Conservation (phyloP, 345 rosid genomes). For the Gynandropsis gynandra region DNA sequence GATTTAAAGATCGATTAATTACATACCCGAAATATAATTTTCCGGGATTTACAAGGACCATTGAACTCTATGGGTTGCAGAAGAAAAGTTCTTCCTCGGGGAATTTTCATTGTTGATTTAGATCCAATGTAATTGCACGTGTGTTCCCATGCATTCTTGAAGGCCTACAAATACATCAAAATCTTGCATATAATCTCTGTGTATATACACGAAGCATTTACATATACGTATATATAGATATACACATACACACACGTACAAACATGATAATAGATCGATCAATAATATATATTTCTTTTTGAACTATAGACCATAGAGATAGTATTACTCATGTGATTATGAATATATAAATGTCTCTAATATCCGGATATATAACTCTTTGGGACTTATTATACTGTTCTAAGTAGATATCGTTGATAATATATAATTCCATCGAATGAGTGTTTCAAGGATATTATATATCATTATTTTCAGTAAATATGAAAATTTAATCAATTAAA, state of each 20-base stretch:
- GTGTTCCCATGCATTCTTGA: conserved; percentile 33
- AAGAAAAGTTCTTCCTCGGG: conserved; percentile 25
- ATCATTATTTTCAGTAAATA: too few relatives aligned
- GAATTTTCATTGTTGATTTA: conserved; percentile 23
- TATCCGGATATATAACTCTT: too few relatives aligned
- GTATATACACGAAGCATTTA: background rate
- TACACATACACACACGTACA: too few relatives aligned
- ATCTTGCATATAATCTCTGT: background rate
- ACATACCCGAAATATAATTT: conserved; percentile 24
- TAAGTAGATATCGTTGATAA: too few relatives aligned
- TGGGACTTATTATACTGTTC: too few relatives aligned
- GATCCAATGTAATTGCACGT: conserved; percentile 23
- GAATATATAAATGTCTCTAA: too few relatives aligned
- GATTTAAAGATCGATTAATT: background rate
- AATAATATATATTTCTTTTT: too few relatives aligned
- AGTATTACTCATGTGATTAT: too few relatives aligned
- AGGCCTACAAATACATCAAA: conserved; percentile 26
- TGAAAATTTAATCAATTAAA: background rate
- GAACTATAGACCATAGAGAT: too few relatives aligned
- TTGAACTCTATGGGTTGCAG: conserved; percentile 32
- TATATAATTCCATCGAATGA: too few relatives aligned
- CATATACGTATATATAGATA: background rate
- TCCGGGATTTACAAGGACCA: conserved; percentile 32
- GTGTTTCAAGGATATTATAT: too few relatives aligned
- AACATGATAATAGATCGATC: too few relatives aligned